Evolutionary conservation across 208 protist species (phyloP).

Genomic region (Spongospora subterranea): DNA sequence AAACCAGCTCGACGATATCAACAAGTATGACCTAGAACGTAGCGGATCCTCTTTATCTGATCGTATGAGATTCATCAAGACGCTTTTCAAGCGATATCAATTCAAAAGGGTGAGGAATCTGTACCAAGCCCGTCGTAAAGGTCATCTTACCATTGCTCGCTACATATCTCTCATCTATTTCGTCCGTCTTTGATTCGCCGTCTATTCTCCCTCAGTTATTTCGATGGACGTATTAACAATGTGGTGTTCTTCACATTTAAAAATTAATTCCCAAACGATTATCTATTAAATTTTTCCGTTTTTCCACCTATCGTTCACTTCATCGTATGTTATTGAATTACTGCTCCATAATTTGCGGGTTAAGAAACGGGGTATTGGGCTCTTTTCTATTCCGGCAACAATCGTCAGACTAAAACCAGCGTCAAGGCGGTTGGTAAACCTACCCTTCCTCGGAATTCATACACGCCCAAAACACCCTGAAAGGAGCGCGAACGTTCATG

Average conservation of each 20-base stretch:
- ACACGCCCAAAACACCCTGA: not conserved
- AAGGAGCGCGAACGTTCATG: not conserved
- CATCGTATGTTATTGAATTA: not conserved
- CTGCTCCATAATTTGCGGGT: not conserved
- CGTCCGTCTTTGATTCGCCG: slow-evolving; percentile 11
- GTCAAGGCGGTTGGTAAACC: not conserved
- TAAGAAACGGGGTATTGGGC: not conserved
- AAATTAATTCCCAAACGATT: not conserved
- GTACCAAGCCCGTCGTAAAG: slow-evolving; percentile 27
- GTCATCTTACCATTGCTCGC: not conserved
- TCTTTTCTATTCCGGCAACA: not conserved
- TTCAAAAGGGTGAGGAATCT: slow-evolving; percentile 1
- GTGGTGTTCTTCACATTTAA: not conserved
- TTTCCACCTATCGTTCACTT: not conserved
- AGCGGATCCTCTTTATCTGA: not conserved
- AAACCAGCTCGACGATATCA: slow-evolving; percentile 46
- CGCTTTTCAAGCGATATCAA: not conserved
- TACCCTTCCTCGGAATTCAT: not conserved
- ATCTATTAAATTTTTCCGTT: not conserved
- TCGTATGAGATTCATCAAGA: slow-evolving; percentile 35
- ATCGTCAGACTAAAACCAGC: not conserved
- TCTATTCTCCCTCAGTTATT: not conserved
- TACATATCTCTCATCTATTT: slow-evolving; percentile 33
- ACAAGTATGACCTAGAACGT: slow-evolving; percentile 39
- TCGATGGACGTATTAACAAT: not conserved